Conservation (phyloP, 164 flowering plant genomes). For the Kingdonia uniflora region DNA sequence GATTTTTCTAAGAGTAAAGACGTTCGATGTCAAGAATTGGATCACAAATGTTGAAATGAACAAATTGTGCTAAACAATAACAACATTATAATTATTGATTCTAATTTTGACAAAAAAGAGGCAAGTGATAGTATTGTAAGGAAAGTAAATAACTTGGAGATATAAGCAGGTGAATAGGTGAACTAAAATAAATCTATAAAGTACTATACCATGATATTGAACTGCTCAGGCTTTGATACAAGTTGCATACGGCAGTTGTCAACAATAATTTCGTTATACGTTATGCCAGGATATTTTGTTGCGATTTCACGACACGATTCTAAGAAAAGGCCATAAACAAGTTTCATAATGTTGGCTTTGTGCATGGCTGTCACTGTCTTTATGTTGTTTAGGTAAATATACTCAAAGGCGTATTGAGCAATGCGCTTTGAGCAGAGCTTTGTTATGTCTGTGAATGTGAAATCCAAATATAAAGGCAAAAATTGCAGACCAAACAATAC, state of each 20-base stretch:
- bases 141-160: too few relatives aligned
- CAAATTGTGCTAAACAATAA: too few relatives aligned
- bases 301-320: conserved; percentile 94
- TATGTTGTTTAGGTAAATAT: conserved; percentile 82
- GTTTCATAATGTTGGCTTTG: conserved; percentile 96
- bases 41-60: too few relatives aligned
- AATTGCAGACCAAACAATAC: background rate
- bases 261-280: conserved; percentile 82
- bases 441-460: conserved; percentile 36
- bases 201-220: conserved; percentile 82
- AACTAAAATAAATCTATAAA: background rate
- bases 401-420: conserved; percentile 86
- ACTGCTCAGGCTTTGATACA: conserved; percentile 94
- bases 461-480: background rate
- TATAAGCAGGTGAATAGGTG: too few relatives aligned
- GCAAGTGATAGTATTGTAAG: too few relatives aligned
- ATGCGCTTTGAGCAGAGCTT: conserved; percentile 93
- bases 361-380: conserved; percentile 93
- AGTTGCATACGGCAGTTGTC: conserved; percentile 98
- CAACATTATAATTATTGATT: too few relatives aligned
- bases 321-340: conserved; percentile 85
- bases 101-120: too few relatives aligned
- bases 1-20: too few relatives aligned
- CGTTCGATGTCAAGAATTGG: too few relatives aligned
- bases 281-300: conserved; percentile 69